A percentile compares a stretch with the other conserved stretches of the same genome.
Evolutionary conservation across 1,284 basidiomycete genomes (phyloP).

Genomic region (Veloporphyrellus conicus): DNA sequence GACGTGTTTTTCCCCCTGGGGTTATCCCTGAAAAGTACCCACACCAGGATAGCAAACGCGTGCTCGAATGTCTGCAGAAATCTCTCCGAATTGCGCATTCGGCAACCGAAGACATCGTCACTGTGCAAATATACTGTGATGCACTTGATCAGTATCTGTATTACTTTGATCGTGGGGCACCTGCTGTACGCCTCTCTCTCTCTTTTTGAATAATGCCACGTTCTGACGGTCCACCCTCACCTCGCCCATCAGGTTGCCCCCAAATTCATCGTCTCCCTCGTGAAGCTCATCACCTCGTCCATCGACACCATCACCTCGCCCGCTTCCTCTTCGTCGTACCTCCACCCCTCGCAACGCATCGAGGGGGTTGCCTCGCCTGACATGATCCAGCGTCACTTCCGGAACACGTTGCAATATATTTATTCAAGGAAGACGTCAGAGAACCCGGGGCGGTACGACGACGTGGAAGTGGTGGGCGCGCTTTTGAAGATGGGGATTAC

Average conservation of each 20-base stretch:
- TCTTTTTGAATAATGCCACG: not conserved
- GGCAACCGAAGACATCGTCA: conserved; percentile 91
- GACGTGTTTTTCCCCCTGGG: not conserved
- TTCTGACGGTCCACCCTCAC: not conserved
- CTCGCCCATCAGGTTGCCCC: conserved; percentile 63
- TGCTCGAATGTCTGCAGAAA: conserved; percentile 92
- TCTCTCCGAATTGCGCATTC: conserved; percentile 89
- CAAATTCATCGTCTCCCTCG: conserved; percentile 90
- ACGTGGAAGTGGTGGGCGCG: conserved; percentile 82
- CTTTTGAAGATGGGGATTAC: conserved; percentile 79
- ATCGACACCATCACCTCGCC: conserved; percentile 82
- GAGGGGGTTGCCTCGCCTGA: conserved; percentile 90
- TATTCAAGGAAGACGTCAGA: conserved; percentile 62
- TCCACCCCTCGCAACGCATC: conserved; percentile 79
- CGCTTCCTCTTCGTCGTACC: conserved; percentile 50
- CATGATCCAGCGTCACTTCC: conserved; percentile 89
- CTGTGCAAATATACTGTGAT: conserved; percentile 89
- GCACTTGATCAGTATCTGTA: conserved; percentile 91
- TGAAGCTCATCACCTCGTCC: conserved; percentile 86
- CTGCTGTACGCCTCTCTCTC: conserved; percentile 59
- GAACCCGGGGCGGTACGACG: conserved; percentile 63
- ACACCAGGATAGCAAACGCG: conserved; percentile 90
- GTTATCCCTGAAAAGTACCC: conserved; percentile 49
- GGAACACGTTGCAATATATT: conserved; percentile 84
- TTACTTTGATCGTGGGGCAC: conserved; percentile 87